Conservation (phyloP, 495 filamentous ascomycete genomes). For the Penicillium cataractarum region DNA sequence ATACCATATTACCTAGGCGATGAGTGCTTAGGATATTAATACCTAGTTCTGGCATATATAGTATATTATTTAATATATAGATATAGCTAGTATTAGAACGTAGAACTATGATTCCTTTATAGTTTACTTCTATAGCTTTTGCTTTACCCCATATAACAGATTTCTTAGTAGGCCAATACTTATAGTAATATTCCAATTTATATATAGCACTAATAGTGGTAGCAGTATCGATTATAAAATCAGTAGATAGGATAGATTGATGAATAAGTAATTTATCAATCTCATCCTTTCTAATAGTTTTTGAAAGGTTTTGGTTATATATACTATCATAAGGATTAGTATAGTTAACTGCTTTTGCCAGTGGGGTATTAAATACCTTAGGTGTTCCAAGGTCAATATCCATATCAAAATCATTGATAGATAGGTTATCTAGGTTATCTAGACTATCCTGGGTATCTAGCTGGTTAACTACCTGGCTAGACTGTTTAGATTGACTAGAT, state of each 20-base stretch:
- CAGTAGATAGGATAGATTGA: not conserved
- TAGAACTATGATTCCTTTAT: not conserved
- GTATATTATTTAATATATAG: not conserved
- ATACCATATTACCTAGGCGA: not conserved
- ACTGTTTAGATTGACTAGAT: not conserved
- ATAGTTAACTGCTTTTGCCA: not conserved
- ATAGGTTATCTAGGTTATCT: too few relatives aligned
- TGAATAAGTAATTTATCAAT: not conserved
- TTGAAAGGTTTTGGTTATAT: not conserved
- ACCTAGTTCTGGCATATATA: not conserved
- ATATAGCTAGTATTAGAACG: not conserved
- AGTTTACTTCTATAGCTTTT: not conserved
- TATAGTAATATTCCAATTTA: conserved; percentile 1
- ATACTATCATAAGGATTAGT: not conserved
- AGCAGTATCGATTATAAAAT: not conserved
- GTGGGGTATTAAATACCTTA: too few relatives aligned
- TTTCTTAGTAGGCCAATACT: not conserved
- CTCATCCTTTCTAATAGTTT: not conserved
- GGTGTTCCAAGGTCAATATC: too few relatives aligned
- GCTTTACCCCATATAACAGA: not conserved
- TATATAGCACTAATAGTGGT: not conserved
- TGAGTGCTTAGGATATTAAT: not conserved
- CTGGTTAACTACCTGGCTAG: not conserved
- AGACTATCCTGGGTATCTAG: too few relatives aligned
- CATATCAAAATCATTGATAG: too few relatives aligned